Evolutionary conservation across 345 rosid species (phyloP), one percentile per base, ranked within the genome.

Genomic region (Pugionium dolabratum): DNA sequence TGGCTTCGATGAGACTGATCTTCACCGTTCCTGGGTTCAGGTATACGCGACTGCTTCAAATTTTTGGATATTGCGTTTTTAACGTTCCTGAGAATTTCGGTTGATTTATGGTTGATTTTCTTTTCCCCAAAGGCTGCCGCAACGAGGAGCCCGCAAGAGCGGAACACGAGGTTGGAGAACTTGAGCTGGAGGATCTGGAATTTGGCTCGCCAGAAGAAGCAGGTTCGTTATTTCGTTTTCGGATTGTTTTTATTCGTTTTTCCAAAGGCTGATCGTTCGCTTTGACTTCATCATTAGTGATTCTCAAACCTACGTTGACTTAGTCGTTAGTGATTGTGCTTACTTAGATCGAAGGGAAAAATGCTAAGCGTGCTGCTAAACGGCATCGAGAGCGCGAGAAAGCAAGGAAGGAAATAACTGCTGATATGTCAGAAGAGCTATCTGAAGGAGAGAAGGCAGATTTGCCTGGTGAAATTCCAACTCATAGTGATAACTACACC

Each of bases 161-260:
- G 93, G 70, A 89, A 89, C 61, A 89, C 89, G 5, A 85, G 93
- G 66, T 70, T 89, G 85, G 96, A 89, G 86, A 89, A 89, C 64
- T 73, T 89, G 78, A 85, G 93, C 56, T 89, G 96, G 96, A 82
- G 93, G 85, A 89, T 89, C 70, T 89, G 90, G 96, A 86, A 89
- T 81, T 40, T 85, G 77, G 96, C 96, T 79, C 90, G 90, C 51
- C 80, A 83, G 74, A 89, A 89, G 90, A 89, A 89, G 63, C 86
- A 83, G 93, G 85, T 88, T 64, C 1, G 57, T 37, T 6, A 6
- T 45, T 65, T 35, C 26, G 7, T 4, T 39, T n/a, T n/a, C n/a
- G n/a, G n/a, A n/a, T n/a, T n/a, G n/a, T n/a, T n/a, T n/a, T n/a
- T n/a, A n/a, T n/a, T n/a, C n/a, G n/a, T n/a, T n/a, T n/a, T n/a